Evolutionary conservation across 2,329 filamentous ascomycete genomes (phyloP), one percentile per base, ranked within the genome.

Genomic region (Aureobasidium sp.): DNA sequence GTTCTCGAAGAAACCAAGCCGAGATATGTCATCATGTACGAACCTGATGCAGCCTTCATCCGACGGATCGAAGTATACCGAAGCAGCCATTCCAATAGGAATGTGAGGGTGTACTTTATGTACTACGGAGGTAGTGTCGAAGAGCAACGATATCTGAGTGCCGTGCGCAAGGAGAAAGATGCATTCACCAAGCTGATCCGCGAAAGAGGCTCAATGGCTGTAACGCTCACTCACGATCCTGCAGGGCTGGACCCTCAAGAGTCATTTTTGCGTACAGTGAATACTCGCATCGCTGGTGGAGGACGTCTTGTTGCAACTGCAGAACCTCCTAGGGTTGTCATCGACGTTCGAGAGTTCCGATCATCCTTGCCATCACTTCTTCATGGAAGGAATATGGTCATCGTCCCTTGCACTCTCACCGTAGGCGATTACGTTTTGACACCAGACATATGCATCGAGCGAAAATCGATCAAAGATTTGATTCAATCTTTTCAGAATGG

Each of bases 21-120:
- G 29, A 84, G 88, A 56, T 96, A 96, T 68, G 89, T 98, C 55
- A 86, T 98, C 71, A 97, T 98, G 93, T 98, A 96, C 69, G 93
- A 97, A 66, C 91, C 93, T 1, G 90, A 97, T 60, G 83, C 91
- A 3, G 84, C 91, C 3, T 98, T 98, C 68, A 95, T 97, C 63
- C 83, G 93, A 12, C 79, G 91, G 32, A 86, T 98, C 17, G 93
- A 98, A 67, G 90, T 97, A 2, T 98, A 97, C 70, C 84, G 93
- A 34, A 95, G 90, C 49, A 96, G 90, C 8, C 93, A 98, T 70
- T 86, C 84, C 55, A 88, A 91, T 66, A 79, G 90, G 30, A 90
- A 88, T 62, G 88, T 97, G 37, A 81, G 89, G 38, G 90, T 95
- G 1, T 98, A 96, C 72, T 97, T 97, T 67, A 83, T 97, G 75